Percentiles rank a stretch among this genome's conserved stretches.
These are phyloP conservation scores for Sporothrix inflata DNA, from an alignment of 2,329 filamentous ascomycete genomes.

Conservation along the genomic window DNA sequence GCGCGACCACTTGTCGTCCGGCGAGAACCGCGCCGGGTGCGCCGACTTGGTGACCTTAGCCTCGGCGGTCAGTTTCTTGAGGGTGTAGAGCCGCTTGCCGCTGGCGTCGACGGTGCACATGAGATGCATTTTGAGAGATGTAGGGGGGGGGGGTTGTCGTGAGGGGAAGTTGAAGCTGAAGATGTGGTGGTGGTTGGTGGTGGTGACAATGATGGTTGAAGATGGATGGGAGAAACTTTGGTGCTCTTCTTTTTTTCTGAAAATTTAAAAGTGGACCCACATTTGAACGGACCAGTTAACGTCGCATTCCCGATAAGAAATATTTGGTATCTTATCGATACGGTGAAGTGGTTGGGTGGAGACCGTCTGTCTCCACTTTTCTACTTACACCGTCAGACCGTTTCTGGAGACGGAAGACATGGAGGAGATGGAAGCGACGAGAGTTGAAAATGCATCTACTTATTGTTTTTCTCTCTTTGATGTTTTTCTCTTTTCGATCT, in stretches of 20 bases:
- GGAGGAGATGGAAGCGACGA: too few relatives aligned
- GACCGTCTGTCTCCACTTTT: neutral
- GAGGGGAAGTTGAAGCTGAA: neutral
- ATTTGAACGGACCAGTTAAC: neutral
- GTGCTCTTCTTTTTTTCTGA: neutral
- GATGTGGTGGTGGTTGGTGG: neutral
- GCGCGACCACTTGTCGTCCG: slow-evolving; percentile 98
- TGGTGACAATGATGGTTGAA: neutral
- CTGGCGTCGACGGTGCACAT: slow-evolving; percentile 82
- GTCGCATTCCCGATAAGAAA: neutral
- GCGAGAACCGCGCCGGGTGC: slow-evolving; percentile 93
- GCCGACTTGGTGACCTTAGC: slow-evolving; percentile 93
- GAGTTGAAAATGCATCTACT: too few relatives aligned
- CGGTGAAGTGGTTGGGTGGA: neutral
- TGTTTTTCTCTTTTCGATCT: too few relatives aligned
- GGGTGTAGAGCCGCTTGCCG: slow-evolving; percentile 91
- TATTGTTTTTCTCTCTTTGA: too few relatives aligned
- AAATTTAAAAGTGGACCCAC: slow-evolving; percentile 17
- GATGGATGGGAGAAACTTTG: neutral
- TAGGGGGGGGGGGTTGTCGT: neutral
- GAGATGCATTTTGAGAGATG: slow-evolving; percentile 54
- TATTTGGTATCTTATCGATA: neutral
- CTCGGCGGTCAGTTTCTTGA: slow-evolving; percentile 78
- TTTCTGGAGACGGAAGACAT: neutral
- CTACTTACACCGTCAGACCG: slow-evolving; percentile 19